These are phyloP conservation scores for Pythium rishiriense DNA, from an alignment of 352 stramenopile genomes.

Conservation along the genomic window DNA sequence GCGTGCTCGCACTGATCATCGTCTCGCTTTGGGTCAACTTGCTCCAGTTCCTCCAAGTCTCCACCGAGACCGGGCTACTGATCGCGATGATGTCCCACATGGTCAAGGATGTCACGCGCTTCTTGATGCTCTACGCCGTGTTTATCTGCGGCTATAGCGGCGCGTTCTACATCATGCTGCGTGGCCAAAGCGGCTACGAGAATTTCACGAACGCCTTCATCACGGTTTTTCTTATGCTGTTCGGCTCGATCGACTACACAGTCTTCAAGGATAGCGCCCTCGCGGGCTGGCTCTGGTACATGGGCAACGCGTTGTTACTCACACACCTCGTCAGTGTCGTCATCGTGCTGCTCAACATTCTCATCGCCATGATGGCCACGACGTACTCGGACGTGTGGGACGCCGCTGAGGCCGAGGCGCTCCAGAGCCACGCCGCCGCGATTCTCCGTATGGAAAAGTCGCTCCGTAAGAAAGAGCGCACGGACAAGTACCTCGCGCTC, in stretches of 20 bases:
- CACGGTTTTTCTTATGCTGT: constrained; percentile 76
- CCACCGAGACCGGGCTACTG: constrained; percentile 53
- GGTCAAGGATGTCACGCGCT: constrained; percentile 66
- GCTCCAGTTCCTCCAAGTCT: constrained; percentile 72
- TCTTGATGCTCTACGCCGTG: constrained; percentile 68
- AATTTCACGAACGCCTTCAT: constrained; percentile 65
- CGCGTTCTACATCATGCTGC: constrained; percentile 71
- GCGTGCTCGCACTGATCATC: constrained; percentile 51
- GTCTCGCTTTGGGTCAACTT: constrained; percentile 71
- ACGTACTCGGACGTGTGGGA: constrained; percentile 63
- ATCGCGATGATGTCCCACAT: constrained; percentile 83
- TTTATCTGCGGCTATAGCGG: constrained; percentile 74
- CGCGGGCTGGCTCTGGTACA: constrained; percentile 48
- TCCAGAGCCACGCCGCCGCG: constrained; percentile 52
- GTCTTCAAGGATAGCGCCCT: constrained; percentile 32
- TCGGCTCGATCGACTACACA: constrained; percentile 58
- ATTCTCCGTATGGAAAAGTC: constrained; percentile 62
- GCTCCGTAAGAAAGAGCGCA: constrained; percentile 34
- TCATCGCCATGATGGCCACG: constrained; percentile 76
- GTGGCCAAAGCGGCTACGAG: constrained; percentile 53
- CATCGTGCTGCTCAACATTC: constrained; percentile 68
- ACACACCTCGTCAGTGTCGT: constrained; percentile 54
- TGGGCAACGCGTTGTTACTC: constrained; percentile 53
- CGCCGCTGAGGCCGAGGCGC: constrained; percentile 52
- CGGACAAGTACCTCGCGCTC: constrained; percentile 40